phyloP scores from a whole-genome alignment of 2,329 filamentous ascomycete genomes.

The Leptographium wingfieldii region DNA sequence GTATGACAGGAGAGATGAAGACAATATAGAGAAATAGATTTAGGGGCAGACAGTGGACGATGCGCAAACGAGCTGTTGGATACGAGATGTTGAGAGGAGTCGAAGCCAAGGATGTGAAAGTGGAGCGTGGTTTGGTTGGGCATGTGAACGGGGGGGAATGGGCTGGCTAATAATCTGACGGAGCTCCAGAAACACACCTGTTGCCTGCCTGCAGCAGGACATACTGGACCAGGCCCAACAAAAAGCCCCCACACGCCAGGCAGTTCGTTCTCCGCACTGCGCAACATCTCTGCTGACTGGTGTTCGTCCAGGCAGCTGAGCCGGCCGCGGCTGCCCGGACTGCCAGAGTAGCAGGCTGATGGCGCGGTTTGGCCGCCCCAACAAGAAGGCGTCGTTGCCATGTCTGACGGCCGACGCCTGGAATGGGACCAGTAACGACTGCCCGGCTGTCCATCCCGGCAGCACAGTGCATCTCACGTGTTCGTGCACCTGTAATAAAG shows the following conservation, averaged over 20 bases:
- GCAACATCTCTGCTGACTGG: neutral
- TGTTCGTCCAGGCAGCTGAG: neutral
- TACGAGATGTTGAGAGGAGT: neutral
- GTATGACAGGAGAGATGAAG: neutral
- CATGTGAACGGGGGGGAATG: neutral
- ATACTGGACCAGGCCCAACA: neutral
- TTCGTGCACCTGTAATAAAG: neutral
- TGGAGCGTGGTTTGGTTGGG: slow-evolving; percentile 1
- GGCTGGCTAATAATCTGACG: neutral
- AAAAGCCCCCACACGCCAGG: neutral
- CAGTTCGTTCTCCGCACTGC: neutral
- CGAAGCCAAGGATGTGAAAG: neutral
- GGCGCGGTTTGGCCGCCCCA: neutral
- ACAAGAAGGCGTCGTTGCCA: neutral
- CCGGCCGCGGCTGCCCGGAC: neutral
- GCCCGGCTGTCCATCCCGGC: no score
- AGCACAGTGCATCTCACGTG: no score
- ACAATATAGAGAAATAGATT: neutral
- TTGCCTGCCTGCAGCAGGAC: neutral
- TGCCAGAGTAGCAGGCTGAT: neutral
- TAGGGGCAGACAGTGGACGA: neutral
- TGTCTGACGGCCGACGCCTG: neutral
- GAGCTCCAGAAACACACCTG: neutral
- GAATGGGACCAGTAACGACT: neutral
- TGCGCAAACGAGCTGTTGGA: neutral